Evolutionary conservation across 345 rosid genomes (phyloP), one percentile per base, ranked within the genome.

Genomic region (Pistacia integerrima): DNA sequence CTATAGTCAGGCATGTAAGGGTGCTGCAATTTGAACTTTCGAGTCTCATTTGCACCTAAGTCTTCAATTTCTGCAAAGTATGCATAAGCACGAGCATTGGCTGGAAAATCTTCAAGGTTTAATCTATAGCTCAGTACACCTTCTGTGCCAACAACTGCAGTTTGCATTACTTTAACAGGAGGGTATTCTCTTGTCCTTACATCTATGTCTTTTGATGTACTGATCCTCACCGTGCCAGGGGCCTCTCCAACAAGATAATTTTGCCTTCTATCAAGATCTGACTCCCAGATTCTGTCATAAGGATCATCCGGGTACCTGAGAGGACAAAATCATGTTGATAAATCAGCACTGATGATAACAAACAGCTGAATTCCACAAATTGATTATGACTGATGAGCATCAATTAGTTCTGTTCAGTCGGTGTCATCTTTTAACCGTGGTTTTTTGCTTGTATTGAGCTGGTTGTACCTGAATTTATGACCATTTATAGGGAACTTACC

Each of bases 291-390:
- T 87, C 99, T 91, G 84, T 97, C 99, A 72, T 93, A 97, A 2
- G 98, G 97, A 82, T 97, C 99, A 85, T 97, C 98, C 0, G 98
- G 99, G 77, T 94, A 97, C 95, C 98, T 97, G 87, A 74, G 77
- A 81, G 52, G 65, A 77, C 70, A 75, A 17, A 51, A 25, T 48
- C 55, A 52, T n/a, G 8, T 73, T 12, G 30, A 56, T 38, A 18
- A 11, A 41, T 67, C 17, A 48, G 18, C 22, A 49, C 36, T 2
- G 5, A 49, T 67, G 25, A 49, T 67, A 22, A 20, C 65, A 76
- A 64, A 44, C 30, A 17, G 30, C 59, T 28, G 22, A 16, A 33
- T 13, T 56, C 49, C 63, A 11, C 9, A 51, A 51, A 52, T 56
- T 18, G 30, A 5, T 22, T 74, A 12, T 52, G 58, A 73, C 18